Evolutionary conservation across 2,329 filamentous ascomycete genomes (phyloP).

Genomic region (Diaporthe velutina): DNA sequence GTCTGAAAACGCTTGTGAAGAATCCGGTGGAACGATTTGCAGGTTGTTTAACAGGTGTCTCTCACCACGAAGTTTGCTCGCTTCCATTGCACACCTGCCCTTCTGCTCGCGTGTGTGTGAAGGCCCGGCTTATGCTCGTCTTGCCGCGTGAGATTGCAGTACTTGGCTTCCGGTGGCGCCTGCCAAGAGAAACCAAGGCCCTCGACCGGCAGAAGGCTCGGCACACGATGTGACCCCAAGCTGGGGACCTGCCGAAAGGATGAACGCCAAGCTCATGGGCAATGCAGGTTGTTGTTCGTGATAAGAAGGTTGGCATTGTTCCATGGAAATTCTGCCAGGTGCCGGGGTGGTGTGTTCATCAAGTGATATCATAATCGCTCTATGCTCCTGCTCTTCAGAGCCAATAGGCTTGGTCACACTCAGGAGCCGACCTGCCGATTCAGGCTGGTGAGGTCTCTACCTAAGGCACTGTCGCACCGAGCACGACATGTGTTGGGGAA

Average conservation of each 20-base stretch:
- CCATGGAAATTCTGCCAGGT: slow-evolving; percentile 11
- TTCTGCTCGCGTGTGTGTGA: background rate
- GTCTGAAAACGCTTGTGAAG: background rate
- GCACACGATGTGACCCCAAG: slow-evolving; percentile 23
- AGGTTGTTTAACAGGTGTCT: no score
- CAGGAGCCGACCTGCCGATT: slow-evolving; percentile 16
- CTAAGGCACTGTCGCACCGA: slow-evolving; percentile 11
- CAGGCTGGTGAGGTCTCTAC: background rate
- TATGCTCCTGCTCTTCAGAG: background rate
- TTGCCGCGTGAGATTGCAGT: background rate
- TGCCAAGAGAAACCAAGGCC: slow-evolving; percentile 11
- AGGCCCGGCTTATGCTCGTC: background rate
- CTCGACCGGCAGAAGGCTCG: slow-evolving; percentile 10
- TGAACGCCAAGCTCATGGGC: background rate
- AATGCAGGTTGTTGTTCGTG: slow-evolving; percentile 6
- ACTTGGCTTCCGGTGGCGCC: background rate
- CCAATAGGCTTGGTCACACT: background rate
- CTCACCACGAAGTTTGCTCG: background rate
- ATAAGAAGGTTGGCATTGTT: slow-evolving; percentile 16
- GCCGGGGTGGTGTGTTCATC: slow-evolving; percentile 23
- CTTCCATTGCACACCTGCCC: background rate
- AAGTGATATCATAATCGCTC: slow-evolving; percentile 1
- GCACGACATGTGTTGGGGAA: background rate
- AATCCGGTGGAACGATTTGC: background rate
- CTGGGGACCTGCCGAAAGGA: slow-evolving; percentile 28